Base-by-base conservation (phyloP, 257 asterid species). In the Solanum acaule region DNA sequence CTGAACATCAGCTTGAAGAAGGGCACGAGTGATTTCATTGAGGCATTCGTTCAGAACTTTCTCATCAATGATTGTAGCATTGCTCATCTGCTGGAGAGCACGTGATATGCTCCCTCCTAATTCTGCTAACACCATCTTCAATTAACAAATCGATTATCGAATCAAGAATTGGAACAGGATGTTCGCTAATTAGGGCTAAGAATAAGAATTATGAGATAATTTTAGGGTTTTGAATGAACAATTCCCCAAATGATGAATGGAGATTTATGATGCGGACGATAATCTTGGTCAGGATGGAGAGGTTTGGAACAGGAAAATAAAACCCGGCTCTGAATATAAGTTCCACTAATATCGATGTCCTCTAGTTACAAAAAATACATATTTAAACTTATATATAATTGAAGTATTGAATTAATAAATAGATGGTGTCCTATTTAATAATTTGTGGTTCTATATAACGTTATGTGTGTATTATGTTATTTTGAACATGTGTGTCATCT, bases 41-140 rank as follows among this genome's bases (percentile, higher is more conserved):
- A 95, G 94, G 88, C 99, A 96, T 18, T 96, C 98, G 52, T 93
- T 94, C 59, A 95, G 89, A 72, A 93, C 99, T 87, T 95, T 96
- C 91, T 95, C 98, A 61, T 96, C 99, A 84, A 96, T 93, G 71
- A 96, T 91, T 38, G 98, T 96, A 87, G 98, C 98, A 93, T 96
- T 96, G 98, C 96, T 94, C 98, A 96, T 96, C 94, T 93, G 97
- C 93, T 94, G 98, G 85, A 96, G 95, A 92, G 99, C 99, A 46
- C 96, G 98, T 77, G 97, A 33, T 10, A 96, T 94, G 93, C 97
- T 95, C 83, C 97, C 95, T 9, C 98, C 98, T 91, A 96, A 87
- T 90, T 96, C 91, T 38, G 94, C 97, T 86, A 96, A 94, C 96
- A 96, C 99, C 99, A 96, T 96, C 73, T 93, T 93, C 27, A 67